Conservation (phyloP, 2,329 filamentous ascomycete genomes). For the Paradendryphiella salina region DNA sequence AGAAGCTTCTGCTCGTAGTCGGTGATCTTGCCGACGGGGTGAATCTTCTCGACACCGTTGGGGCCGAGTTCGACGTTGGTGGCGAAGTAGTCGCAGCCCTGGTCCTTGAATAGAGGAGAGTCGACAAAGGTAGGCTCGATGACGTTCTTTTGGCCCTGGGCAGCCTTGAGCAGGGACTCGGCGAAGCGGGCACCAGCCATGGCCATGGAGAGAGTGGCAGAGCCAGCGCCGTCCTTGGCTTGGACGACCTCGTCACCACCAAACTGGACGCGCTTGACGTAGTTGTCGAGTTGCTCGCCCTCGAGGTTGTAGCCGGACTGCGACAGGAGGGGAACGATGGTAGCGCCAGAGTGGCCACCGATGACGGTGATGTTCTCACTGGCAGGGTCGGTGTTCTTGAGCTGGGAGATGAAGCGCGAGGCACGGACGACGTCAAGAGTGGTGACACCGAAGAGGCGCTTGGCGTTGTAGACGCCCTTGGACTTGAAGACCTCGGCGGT, state of each 20-base stretch:
- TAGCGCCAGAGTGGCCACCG: slow-evolving; percentile 95
- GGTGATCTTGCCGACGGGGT: slow-evolving; percentile 81
- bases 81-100: slow-evolving; percentile 96
- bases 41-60: slow-evolving; percentile 92
- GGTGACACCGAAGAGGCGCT: slow-evolving; percentile 98
- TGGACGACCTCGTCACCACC: slow-evolving; percentile 98
- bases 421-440: slow-evolving; percentile 98
- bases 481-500: slow-evolving; percentile 95
- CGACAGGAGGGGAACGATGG: slow-evolving; percentile 96
- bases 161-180: slow-evolving; percentile 89
- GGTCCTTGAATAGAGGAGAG: slow-evolving; percentile 96
- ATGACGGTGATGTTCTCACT: slow-evolving; percentile 95
- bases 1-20: slow-evolving; percentile 87
- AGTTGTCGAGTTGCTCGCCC: slow-evolving; percentile 71
- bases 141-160: slow-evolving; percentile 91
- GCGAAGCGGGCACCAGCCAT: slow-evolving; percentile 87
- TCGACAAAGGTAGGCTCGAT: slow-evolving; percentile 97
- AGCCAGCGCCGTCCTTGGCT: slow-evolving; percentile 97
- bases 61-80: slow-evolving; percentile 94
- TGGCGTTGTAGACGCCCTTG: slow-evolving; percentile 96
- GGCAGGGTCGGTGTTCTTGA: slow-evolving; percentile 87
- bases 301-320: slow-evolving; percentile 88
- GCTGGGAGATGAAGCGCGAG: slow-evolving; percentile 93
- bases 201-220: slow-evolving; percentile 97
- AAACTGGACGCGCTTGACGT: slow-evolving; percentile 96